These are phyloP conservation scores for Wickerhamomyces canadensis DNA, from an alignment of 805 yeast genomes.

Conservation along the genomic window DNA sequence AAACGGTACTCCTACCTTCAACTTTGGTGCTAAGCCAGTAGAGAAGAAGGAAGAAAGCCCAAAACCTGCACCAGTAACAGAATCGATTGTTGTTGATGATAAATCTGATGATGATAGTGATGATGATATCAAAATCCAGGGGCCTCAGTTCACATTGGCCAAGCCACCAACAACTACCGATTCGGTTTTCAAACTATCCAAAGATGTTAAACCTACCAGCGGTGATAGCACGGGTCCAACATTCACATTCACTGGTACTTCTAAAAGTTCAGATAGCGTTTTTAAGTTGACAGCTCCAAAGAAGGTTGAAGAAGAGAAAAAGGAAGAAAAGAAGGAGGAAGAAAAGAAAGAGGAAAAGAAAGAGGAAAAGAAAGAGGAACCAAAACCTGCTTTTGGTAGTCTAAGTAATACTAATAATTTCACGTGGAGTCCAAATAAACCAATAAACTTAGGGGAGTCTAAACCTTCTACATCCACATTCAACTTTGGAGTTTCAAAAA, in stretches of 20 bases:
- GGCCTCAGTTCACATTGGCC: constrained; percentile 56
- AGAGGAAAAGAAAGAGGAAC: constrained; percentile 5
- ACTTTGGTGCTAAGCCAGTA: constrained; percentile 1
- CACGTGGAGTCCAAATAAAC: constrained; percentile 22
- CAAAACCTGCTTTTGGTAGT: constrained; percentile 4
- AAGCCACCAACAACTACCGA: constrained; percentile 43
- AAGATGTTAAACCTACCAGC: constrained; percentile 16
- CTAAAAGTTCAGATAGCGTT: constrained; percentile 26
- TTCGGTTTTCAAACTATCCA: constrained; percentile 44
- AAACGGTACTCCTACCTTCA: constrained; percentile 2
- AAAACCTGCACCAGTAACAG: constrained; percentile 9
- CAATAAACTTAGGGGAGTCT: constrained; percentile 10
- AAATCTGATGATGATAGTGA: constrained; percentile 41
- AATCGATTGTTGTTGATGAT: constrained; percentile 7
- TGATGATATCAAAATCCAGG: constrained; percentile 62
- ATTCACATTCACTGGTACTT: constrained; percentile 30
- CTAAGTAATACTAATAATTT: constrained; percentile 12
- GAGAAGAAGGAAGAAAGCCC: constrained; percentile 8
- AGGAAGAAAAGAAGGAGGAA: background rate
- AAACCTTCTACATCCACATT: constrained; percentile 20
- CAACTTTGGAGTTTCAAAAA: constrained; percentile 18
- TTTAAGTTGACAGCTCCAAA: constrained; percentile 25
- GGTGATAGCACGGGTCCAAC: constrained; percentile 34
- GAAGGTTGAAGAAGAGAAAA: background rate
- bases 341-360: constrained; percentile 6